Conservation (phyloP, 2,329 filamentous ascomycete species). For the Bipolaris gigantea region DNA sequence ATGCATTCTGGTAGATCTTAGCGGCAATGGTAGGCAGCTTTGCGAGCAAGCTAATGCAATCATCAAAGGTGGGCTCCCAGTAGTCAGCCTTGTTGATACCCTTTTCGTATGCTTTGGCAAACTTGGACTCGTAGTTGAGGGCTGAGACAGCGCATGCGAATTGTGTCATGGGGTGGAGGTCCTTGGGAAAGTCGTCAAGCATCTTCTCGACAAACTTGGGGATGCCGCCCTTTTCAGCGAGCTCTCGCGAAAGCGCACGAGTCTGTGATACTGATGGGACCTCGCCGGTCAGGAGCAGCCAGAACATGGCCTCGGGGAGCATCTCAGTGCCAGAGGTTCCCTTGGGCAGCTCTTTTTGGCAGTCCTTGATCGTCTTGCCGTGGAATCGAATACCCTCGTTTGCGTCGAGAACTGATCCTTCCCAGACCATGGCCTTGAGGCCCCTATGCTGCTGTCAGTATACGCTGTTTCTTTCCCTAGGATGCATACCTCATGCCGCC, state of each 20-base stretch:
- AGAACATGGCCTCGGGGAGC: slow-evolving; percentile 99
- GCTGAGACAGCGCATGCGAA: slow-evolving; percentile 93
- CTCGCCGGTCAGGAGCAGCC: slow-evolving; percentile 91
- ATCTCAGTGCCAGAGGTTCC: slow-evolving; percentile 91
- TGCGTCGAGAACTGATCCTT: slow-evolving; percentile 93
- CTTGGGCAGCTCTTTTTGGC: slow-evolving; percentile 90
- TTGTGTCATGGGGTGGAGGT: slow-evolving; percentile 98
- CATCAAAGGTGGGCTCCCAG: slow-evolving; percentile 98
- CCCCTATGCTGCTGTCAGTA: slow-evolving; percentile 55
- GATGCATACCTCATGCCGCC: slow-evolving; percentile 79
- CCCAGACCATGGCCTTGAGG: slow-evolving; percentile 98
- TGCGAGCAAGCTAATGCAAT: slow-evolving; percentile 87
- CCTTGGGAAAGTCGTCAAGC: slow-evolving; percentile 84
- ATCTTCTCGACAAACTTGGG: slow-evolving; percentile 83
- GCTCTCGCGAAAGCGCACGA: slow-evolving; percentile 77
- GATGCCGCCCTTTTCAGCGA: slow-evolving; percentile 82
- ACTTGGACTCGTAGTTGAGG: slow-evolving; percentile 92
- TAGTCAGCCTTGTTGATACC: slow-evolving; percentile 95
- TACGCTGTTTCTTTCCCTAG: not conserved
- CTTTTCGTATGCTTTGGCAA: slow-evolving; percentile 88
- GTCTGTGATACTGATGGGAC: slow-evolving; percentile 83
- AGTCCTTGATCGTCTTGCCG: slow-evolving; percentile 96
- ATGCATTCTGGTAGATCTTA: slow-evolving; percentile 94
- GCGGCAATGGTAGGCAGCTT: slow-evolving; percentile 97
- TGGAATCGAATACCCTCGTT: slow-evolving; percentile 98